Evolutionary conservation across 495 filamentous ascomycete species (phyloP), one percentile per base, ranked within the genome.

Genomic region (Pyronema domesticum): DNA sequence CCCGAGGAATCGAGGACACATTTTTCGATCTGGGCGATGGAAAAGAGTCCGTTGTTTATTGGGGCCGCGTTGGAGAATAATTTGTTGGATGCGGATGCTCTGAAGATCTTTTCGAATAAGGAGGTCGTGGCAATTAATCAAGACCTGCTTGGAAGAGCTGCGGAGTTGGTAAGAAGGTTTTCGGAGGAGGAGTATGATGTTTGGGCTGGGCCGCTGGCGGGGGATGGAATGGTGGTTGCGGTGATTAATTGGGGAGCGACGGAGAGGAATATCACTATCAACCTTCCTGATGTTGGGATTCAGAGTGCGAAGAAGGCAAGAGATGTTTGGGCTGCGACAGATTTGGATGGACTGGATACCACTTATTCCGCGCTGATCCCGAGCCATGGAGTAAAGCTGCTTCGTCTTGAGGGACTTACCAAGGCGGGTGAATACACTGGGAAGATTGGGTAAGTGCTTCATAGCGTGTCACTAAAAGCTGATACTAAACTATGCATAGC

Each of bases 1-100:
- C 48, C 57, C 30, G 55, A 64, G 55, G 71, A 76, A 56, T 71
- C 75, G 23, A 67, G 71, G 39, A 71, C 73, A 0, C 77, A 80
- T 61, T 78, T 80, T 55, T 70, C 71, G 1, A 60, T 80, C 44
- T 80, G 76, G 76, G 74, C 73, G 44, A 74, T 77, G 30, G 60
- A 73, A 52, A 80, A 79, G 60, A 75, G 72, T 11, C 74, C 76
- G 0, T 66, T 80, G 6, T 64, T 72, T 17, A 75, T 81, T 37
- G 74, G 76, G 0, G 71, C 65, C 0, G 69, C 68, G 3, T 67
- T 77, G 7, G 59, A 59, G n/a, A 55, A 54, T 0, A 37, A 55
- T n/a, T 42, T 58, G 10, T 35, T 57, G 1, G 58, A 66, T 15
- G 59, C 65, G 23, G 60, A 52, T 0, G 69, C 69, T 0, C 58